A percentile compares a stretch with the other conserved stretches of the same genome.
phyloP scores from a whole-genome alignment of 352 stramenopile genomes.

The Pythium scleroteichum region DNA sequence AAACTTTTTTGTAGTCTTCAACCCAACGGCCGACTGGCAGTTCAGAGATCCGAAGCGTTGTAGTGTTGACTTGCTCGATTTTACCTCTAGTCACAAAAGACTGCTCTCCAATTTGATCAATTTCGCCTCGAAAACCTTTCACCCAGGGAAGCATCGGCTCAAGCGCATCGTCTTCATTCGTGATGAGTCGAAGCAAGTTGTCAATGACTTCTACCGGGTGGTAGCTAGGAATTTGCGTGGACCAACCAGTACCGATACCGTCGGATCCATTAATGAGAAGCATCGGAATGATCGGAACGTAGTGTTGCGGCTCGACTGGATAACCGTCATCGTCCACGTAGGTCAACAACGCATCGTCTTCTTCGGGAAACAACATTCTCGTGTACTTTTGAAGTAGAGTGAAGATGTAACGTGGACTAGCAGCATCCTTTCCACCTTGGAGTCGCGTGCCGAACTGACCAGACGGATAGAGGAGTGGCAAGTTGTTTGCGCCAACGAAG shows the following conservation, averaged over 20 bases:
- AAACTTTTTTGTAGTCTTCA: slow-evolving; percentile 98
- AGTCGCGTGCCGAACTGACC: slow-evolving; percentile 99
- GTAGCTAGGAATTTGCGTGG: slow-evolving; percentile 94
- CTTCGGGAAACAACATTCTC: slow-evolving; percentile 96
- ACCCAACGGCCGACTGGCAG: slow-evolving; percentile 97
- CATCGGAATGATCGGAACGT: slow-evolving; percentile 96
- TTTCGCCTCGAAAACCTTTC: slow-evolving; percentile 93
- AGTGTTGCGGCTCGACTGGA: slow-evolving; percentile 97
- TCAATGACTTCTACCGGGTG: slow-evolving; percentile 96
- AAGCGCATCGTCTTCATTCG: slow-evolving; percentile 51
- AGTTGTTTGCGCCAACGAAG: slow-evolving; percentile 98
- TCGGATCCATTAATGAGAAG: slow-evolving; percentile 98
- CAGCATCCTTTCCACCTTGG: slow-evolving; percentile 98
- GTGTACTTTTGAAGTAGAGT: slow-evolving; percentile 96
- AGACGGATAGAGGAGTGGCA: slow-evolving; percentile 96
- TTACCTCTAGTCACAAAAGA: slow-evolving; percentile 76
- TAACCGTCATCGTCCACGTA: slow-evolving; percentile 99
- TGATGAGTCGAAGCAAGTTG: slow-evolving; percentile 89
- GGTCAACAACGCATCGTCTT: slow-evolving; percentile 96
- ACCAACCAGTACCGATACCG: slow-evolving; percentile 99
- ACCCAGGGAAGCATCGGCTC: slow-evolving; percentile 94
- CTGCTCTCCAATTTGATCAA: slow-evolving; percentile 70
- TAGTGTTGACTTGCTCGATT: slow-evolving; percentile 83
- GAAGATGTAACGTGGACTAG: slow-evolving; percentile 99
- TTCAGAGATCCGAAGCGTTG: slow-evolving; percentile 96